A percentile compares a stretch with the other conserved stretches of the same genome.
phyloP scores from a whole-genome alignment of 495 filamentous ascomycete genomes.

The Aspergillus incahuasiensis region DNA sequence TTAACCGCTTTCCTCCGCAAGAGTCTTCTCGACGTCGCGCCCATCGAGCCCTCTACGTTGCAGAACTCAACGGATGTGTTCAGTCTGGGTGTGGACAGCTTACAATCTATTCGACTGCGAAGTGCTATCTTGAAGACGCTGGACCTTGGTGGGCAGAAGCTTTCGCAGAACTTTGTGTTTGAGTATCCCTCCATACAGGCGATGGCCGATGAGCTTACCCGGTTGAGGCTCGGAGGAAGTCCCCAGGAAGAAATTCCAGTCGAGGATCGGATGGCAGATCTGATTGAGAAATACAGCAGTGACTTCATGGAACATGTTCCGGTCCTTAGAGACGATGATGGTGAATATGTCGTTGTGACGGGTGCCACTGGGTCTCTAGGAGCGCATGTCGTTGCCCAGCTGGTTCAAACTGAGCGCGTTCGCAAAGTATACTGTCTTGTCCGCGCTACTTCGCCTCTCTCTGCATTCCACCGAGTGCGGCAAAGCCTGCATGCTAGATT shows the following conservation, averaged over 20 bases:
- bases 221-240: constrained; percentile 5
- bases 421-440: constrained; percentile 51
- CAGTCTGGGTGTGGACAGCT: constrained; percentile 45
- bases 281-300: constrained; percentile 32
- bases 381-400: constrained; percentile 46
- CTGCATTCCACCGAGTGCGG: constrained; percentile 43
- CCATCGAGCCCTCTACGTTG: constrained; percentile 15
- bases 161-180: constrained; percentile 40
- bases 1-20: constrained; percentile 18
- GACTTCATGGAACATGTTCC: constrained; percentile 28
- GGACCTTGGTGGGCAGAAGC: constrained; percentile 23
- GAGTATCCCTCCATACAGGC: constrained; percentile 32
- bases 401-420: constrained; percentile 24
- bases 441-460: constrained; percentile 36
- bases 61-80: constrained; percentile 40
- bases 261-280: constrained; percentile 17
- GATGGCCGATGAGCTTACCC: constrained; percentile 21
- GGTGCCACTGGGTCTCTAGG: constrained; percentile 65
- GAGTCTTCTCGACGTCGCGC: constrained; percentile 12
- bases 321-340: constrained; percentile 16
- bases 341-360: constrained; percentile 38
- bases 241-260: constrained; percentile 16
- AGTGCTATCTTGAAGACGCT: constrained; percentile 27
- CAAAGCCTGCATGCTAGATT: constrained; percentile 39
- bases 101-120: constrained; percentile 44